Evolutionary conservation across 2,329 filamentous ascomycete genomes (phyloP).

Genomic region (Dendrostoma leiphaemia): DNA sequence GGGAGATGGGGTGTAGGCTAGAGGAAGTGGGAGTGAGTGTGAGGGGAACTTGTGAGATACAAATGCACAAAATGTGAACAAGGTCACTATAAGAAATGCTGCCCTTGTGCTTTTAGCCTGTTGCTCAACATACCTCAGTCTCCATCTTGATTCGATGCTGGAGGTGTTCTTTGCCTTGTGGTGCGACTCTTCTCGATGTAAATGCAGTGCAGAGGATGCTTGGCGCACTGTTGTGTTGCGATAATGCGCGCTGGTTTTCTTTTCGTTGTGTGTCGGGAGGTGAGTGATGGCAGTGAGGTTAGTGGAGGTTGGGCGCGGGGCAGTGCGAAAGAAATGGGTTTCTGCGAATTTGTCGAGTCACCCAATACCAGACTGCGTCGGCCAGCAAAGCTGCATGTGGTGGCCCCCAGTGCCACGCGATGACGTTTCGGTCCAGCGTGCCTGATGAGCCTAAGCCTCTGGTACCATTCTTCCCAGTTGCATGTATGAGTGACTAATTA

Average conservation of each 20-base stretch:
- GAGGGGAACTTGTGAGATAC: not conserved
- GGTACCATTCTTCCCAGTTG: no score
- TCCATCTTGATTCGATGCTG: constrained; percentile 11
- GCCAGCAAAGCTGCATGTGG: no score
- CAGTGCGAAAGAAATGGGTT: not conserved
- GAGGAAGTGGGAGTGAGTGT: no score
- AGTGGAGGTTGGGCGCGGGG: not conserved
- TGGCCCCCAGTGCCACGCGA: not conserved
- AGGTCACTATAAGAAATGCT: not conserved
- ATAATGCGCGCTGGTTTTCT: not conserved
- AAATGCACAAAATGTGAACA: not conserved
- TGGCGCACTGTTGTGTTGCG: not conserved
- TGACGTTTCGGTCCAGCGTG: no score
- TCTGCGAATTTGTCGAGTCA: not conserved
- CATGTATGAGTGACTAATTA: not conserved
- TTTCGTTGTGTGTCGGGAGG: not conserved
- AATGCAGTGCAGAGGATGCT: not conserved
- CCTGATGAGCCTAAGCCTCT: no score
- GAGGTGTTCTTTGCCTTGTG: not conserved
- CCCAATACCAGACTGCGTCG: no score
- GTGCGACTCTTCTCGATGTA: not conserved
- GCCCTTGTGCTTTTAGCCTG: not conserved
- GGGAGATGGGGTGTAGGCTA: not conserved
- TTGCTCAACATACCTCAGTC: constrained; percentile 13
- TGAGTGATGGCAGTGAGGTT: not conserved